Evolutionary conservation across 345 rosid genomes (phyloP).

Genomic region (Stellera chamaejasme): DNA sequence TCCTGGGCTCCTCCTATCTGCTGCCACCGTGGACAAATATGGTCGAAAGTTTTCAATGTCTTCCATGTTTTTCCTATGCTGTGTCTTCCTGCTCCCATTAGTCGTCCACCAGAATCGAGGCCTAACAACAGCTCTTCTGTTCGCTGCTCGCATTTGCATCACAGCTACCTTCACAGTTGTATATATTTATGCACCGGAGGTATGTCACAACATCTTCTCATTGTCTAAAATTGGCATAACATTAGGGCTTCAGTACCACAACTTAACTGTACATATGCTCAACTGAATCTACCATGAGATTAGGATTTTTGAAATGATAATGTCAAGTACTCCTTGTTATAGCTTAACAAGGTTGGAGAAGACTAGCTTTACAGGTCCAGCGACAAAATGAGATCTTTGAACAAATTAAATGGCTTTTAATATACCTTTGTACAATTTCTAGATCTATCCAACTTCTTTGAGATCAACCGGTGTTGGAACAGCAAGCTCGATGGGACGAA

Average conservation of each 20-base stretch:
- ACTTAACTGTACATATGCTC: too few species aligned
- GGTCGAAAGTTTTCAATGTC: constrained; percentile 89
- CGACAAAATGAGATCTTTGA: too few species aligned
- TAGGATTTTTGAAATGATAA: too few species aligned
- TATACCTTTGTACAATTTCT: not conserved
- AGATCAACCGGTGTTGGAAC: constrained; percentile 86
- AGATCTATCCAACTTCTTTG: constrained; percentile 84
- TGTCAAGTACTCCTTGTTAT: too few species aligned
- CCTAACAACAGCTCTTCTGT: constrained; percentile 65
- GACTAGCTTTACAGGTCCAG: too few species aligned
- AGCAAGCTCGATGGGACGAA: constrained; percentile 85
- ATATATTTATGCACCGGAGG: constrained; percentile 92
- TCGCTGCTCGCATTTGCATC: constrained; percentile 82
- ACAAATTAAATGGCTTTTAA: too few species aligned
- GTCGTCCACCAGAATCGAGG: constrained; percentile 46
- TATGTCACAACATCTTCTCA: constrained; percentile 9
- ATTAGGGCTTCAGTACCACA: too few species aligned
- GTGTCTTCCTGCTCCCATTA: constrained; percentile 68
- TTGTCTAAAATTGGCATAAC: too few species aligned
- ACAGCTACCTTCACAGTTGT: constrained; percentile 65
- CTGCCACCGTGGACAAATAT: constrained; percentile 60
- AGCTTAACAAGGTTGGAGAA: too few species aligned
- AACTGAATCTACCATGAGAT: too few species aligned
- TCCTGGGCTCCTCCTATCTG: constrained; percentile 82
- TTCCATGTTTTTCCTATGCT: constrained; percentile 59